phyloP scores from a whole-genome alignment of 768 basidiomycete genomes.

The Lactarius pseudohatsudake region DNA sequence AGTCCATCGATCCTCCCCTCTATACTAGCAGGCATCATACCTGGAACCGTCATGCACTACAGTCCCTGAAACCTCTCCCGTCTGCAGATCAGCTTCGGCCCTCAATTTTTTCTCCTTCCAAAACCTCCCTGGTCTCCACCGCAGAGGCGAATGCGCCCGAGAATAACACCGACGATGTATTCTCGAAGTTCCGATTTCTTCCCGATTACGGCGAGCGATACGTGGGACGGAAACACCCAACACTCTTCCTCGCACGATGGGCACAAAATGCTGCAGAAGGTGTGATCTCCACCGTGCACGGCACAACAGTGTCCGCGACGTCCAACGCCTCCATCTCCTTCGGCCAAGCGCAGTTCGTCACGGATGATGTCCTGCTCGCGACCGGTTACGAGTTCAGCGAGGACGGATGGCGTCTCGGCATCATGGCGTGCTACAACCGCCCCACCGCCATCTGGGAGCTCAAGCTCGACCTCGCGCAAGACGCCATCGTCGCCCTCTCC shows the following conservation, averaged over 20 bases:
- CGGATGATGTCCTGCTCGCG: slow-evolving; percentile 30
- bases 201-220: slow-evolving; percentile 27
- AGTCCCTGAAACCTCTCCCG: not conserved
- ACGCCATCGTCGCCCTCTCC: slow-evolving; percentile 6
- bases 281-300: not conserved
- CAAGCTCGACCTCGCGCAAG: slow-evolving; percentile 16
- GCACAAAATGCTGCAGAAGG: not conserved
- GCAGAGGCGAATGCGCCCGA: slow-evolving; percentile 28
- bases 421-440: slow-evolving; percentile 36
- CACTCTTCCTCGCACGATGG: slow-evolving; percentile 22
- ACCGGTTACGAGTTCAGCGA: slow-evolving; percentile 33
- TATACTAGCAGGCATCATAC: not conserved
- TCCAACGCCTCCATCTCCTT: slow-evolving; percentile 13
- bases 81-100: slow-evolving; percentile 16
- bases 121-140: slow-evolving; percentile 27
- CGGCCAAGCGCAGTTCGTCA: slow-evolving; percentile 26
- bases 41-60: not conserved
- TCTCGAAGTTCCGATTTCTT: slow-evolving; percentile 24
- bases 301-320: slow-evolving; percentile 5
- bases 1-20: not conserved
- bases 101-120: slow-evolving; percentile 27
- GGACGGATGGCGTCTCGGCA: slow-evolving; percentile 37
- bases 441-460: slow-evolving; percentile 34
- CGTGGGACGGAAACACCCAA: slow-evolving; percentile 24
- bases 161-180: slow-evolving; percentile 15